These are phyloP conservation scores for Mortierella sp. DNA, from an alignment of 371 early-diverging fungal genomes.

Conservation along the genomic window DNA sequence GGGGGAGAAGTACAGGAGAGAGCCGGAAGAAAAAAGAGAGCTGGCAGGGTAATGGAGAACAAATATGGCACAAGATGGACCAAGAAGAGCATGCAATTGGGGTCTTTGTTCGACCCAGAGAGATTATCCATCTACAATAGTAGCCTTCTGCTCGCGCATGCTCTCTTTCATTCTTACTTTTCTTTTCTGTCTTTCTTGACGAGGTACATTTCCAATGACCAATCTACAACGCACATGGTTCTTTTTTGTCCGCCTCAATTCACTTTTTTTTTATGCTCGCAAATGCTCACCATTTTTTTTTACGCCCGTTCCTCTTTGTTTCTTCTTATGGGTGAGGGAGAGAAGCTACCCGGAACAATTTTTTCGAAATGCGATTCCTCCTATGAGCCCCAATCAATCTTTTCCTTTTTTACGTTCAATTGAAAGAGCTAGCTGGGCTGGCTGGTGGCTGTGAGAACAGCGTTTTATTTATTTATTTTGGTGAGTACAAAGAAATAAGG, in stretches of 20 bases:
- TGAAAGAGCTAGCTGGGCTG: neutral
- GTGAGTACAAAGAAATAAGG: neutral
- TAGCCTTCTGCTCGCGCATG: neutral
- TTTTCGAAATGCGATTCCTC: neutral
- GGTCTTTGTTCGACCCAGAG: no score
- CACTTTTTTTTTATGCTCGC: neutral
- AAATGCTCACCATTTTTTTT: neutral
- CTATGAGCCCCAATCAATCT: neutral
- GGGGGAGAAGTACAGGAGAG: neutral
- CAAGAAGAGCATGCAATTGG: no score
- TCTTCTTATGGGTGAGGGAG: neutral
- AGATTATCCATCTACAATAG: neutral
- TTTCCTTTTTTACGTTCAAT: neutral
- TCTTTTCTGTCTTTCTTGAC: no score
- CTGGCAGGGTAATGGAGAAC: no score
- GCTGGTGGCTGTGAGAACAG: slow-evolving; percentile 8
- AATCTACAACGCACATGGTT: slow-evolving; percentile 2
- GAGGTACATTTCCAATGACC: neutral
- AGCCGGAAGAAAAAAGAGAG: no score
- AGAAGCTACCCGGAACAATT: neutral
- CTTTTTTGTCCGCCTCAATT: neutral
- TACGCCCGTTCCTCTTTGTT: neutral
- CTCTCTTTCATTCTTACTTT: neutral
- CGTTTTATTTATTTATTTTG: neutral
- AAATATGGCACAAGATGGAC: no score